Conservation (phyloP, 1,284 basidiomycete genomes). For the Tilletia horrida region DNA sequence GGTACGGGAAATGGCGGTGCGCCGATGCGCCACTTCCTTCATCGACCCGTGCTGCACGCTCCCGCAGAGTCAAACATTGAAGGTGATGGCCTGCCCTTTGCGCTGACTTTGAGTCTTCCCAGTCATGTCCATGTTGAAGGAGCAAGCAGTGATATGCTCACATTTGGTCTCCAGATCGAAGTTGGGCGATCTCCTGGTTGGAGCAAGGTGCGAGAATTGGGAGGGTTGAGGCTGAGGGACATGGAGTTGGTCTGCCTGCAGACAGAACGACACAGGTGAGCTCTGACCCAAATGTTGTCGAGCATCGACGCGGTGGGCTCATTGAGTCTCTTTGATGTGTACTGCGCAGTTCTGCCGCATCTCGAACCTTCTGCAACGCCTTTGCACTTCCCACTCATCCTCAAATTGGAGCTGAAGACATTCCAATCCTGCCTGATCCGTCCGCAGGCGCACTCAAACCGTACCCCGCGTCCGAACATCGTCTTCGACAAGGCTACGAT, state of each 20-base stretch:
- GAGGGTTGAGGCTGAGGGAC: constrained; percentile 50
- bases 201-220: constrained; percentile 37
- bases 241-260: constrained; percentile 53
- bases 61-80: constrained; percentile 38
- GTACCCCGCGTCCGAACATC: constrained; percentile 10
- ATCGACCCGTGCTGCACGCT: constrained; percentile 44
- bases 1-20: not conserved
- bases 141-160: constrained; percentile 42
- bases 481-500: constrained; percentile 42
- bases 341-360: constrained; percentile 42
- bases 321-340: no score
- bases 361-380: constrained; percentile 46
- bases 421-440: constrained; percentile 30
- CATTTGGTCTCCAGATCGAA: constrained; percentile 53
- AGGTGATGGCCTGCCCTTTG: constrained; percentile 41
- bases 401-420: constrained; percentile 25
- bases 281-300: not conserved
- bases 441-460: not conserved
- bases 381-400: constrained; percentile 43
- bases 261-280: constrained; percentile 46
- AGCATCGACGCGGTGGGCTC: not conserved
- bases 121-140: constrained; percentile 46
- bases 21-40: constrained; percentile 52
- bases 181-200: constrained; percentile 42
- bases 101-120: constrained; percentile 50